Evolutionary conservation across 2,329 filamentous ascomycete genomes (phyloP), one percentile per base, ranked within the genome.

Genomic region (Cordyceps javanica): DNA sequence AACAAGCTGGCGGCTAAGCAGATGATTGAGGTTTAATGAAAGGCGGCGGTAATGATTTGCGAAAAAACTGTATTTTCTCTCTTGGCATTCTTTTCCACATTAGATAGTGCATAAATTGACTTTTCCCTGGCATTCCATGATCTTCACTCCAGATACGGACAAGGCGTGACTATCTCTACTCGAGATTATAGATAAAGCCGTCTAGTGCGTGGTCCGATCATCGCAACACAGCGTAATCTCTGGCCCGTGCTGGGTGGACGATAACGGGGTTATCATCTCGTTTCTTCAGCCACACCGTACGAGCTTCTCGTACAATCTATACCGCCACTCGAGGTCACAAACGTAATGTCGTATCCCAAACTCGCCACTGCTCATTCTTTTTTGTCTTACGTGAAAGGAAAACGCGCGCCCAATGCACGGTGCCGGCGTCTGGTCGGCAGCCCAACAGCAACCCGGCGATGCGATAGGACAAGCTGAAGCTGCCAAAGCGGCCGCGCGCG

Each of bases 21-120:
- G 59, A 60, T 61, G 41, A 61, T 67, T 58, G 65, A 65, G 3
- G 62, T 66, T 19, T 66, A 51, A n/a, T n/a, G n/a, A n/a, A n/a
- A 52, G 16, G 50, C 14, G 23, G 21, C 16, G 32, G 32, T 9
- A 21, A 32, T 34, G 28, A 25, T 16, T 10, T 2, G 8, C 8
- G 5, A 21, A 19, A 39, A 36, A 38, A 45, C 19, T 53, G 38
- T 25, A 36, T 53, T 34, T 28, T 39, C n/a, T 5, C 16, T 21
- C 8, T 2, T 21, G 11, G 10, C 30, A 49, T 41, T 41, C 21
- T 36, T n/a, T 34, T 26, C 13, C 11, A 42, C 13, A 8, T 32
- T 42, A 44, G 51, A 54, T 44, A 30, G 34, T 26, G 48, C 48
- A 7, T 51, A 51, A 39, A 39, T 13, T 23, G 9, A 34, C 5